phyloP scores from a whole-genome alignment of 2,329 filamentous ascomycete species.

The Aspergillus sp. region DNA sequence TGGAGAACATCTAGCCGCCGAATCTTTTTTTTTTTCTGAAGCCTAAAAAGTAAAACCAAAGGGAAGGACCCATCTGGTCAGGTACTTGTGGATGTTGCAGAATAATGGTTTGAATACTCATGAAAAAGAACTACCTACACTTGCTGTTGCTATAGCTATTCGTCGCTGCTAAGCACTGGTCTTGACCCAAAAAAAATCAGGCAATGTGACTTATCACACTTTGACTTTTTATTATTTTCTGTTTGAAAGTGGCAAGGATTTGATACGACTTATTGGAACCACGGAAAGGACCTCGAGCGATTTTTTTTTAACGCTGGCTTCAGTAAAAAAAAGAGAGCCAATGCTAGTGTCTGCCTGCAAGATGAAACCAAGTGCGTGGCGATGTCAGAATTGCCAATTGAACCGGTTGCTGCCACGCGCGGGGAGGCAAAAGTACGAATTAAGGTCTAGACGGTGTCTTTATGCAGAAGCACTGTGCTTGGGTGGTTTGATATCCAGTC shows the following conservation, averaged over 20 bases:
- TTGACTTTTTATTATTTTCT: not conserved
- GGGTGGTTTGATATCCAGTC: not conserved
- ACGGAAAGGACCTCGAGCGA: slow-evolving; percentile 4
- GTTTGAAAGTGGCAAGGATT: slow-evolving; percentile 12
- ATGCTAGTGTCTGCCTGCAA: not conserved
- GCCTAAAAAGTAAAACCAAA: slow-evolving; percentile 11
- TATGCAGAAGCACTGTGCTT: not conserved
- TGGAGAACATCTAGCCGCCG: slow-evolving; percentile 28
- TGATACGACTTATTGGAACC: slow-evolving; percentile 3
- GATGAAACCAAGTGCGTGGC: slow-evolving; percentile 21
- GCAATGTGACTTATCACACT: slow-evolving; percentile 19
- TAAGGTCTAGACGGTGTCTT: not conserved
- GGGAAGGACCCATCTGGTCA: slow-evolving; percentile 12
- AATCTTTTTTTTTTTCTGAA: slow-evolving; percentile 8
- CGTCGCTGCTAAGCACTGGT: not conserved
- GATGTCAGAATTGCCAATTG: not conserved
- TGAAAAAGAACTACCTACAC: not conserved
- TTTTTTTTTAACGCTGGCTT: not conserved
- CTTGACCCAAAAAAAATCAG: not conserved
- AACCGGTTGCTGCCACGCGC: not conserved
- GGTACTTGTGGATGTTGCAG: not conserved
- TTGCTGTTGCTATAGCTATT: too few species aligned
- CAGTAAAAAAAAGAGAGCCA: not conserved
- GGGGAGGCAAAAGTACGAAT: not conserved
- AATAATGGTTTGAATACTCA: not conserved